These are phyloP conservation scores for Saccharomycopsis babjevae DNA, from an alignment of 805 yeast genomes.

Conservation along the genomic window DNA sequence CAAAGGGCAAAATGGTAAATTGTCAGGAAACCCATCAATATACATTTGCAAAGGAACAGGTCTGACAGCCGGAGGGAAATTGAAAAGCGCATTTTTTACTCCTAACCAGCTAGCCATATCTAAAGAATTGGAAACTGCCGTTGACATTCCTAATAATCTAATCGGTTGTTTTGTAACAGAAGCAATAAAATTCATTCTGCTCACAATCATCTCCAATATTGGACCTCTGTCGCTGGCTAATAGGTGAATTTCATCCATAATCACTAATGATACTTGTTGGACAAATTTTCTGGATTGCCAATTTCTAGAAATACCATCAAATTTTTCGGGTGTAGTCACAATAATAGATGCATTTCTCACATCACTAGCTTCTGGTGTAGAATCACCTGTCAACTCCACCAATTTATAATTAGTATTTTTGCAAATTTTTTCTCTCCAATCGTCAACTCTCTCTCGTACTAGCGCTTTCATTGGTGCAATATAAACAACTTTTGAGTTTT, in stretches of 20 bases:
- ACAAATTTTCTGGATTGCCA: slow-evolving; percentile 76
- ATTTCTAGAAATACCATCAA: slow-evolving; percentile 78
- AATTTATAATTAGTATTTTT: slow-evolving; percentile 39
- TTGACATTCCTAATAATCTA: slow-evolving; percentile 66
- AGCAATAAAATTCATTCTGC: slow-evolving; percentile 68
- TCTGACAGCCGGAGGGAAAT: slow-evolving; percentile 72
- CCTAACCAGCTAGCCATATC: slow-evolving; percentile 84
- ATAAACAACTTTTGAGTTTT: slow-evolving; percentile 71
- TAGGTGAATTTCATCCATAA: slow-evolving; percentile 80
- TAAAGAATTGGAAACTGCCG: slow-evolving; percentile 78
- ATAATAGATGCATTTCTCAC: slow-evolving; percentile 64
- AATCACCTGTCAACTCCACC: slow-evolving; percentile 78
- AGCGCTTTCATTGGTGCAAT: slow-evolving; percentile 88
- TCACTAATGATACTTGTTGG: slow-evolving; percentile 61
- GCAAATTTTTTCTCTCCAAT: slow-evolving; percentile 54
- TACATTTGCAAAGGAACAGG: slow-evolving; percentile 84
- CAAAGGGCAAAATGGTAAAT: slow-evolving; percentile 68
- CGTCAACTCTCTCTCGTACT: slow-evolving; percentile 75
- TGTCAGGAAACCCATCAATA: slow-evolving; percentile 78
- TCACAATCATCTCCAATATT: slow-evolving; percentile 79
- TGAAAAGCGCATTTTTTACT: slow-evolving; percentile 62
- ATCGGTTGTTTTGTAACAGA: slow-evolving; percentile 50
- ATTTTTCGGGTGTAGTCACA: slow-evolving; percentile 78
- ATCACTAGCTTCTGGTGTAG: slow-evolving; percentile 59
- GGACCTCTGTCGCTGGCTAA: slow-evolving; percentile 84